These are phyloP conservation scores for Microbotryomycetes sp. DNA, from an alignment of 1,284 basidiomycete species.

Conservation along the genomic window DNA sequence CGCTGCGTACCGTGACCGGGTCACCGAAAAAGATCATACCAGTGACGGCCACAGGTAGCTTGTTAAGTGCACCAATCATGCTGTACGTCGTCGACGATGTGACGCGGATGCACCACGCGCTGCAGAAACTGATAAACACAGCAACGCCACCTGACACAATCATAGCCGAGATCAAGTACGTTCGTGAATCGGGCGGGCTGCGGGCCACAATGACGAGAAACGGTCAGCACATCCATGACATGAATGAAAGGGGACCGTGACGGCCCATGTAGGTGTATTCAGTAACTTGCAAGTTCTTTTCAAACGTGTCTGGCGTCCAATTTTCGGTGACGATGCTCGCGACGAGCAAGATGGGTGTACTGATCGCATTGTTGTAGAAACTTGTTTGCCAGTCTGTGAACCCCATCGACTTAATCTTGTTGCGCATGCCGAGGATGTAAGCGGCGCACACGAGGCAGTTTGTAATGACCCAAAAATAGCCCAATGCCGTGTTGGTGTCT, in stretches of 20 bases:
- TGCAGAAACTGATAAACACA: conserved; percentile 5
- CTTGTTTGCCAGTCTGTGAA: conserved; percentile 4
- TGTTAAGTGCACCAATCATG: conserved; percentile 98
- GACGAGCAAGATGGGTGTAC: neutral
- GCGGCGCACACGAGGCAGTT: neutral
- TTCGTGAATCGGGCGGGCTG: conserved; percentile 1
- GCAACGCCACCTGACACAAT: neutral
- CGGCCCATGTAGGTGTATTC: no score
- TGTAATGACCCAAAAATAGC: neutral
- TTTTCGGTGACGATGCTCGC: conserved; percentile 1
- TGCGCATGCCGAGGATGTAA: conserved; percentile 6
- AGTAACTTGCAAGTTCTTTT: neutral
- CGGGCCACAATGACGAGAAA: neutral
- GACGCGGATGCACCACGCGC: conserved; percentile 5
- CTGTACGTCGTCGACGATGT: conserved; percentile 45
- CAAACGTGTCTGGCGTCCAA: neutral
- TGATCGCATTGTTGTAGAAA: conserved; percentile 6
- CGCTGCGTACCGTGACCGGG: conserved; percentile 72
- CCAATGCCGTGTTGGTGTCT: neutral
- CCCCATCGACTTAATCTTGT: conserved; percentile 5
- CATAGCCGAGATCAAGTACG: conserved; percentile 1
- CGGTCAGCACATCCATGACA: neutral
- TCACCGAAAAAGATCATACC: conserved; percentile 80
- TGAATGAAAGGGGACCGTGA: no score
- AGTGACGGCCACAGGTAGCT: conserved; percentile 90